Conservation (phyloP, 2,329 filamentous ascomycete species). For the Pyrenophora graminea region DNA sequence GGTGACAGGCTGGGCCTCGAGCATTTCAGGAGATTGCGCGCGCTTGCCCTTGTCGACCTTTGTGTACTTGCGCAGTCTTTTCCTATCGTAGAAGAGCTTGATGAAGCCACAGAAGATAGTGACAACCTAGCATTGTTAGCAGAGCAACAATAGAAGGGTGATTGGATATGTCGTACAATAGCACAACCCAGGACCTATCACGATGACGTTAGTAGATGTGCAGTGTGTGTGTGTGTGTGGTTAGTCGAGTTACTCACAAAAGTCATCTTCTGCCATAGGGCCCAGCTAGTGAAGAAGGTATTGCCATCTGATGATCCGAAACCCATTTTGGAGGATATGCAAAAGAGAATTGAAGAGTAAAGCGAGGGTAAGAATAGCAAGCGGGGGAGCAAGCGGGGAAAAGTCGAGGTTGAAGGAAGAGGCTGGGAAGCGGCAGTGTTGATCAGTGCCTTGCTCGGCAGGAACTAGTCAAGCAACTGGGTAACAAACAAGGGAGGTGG, state of each 20-base stretch:
- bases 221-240: background rate
- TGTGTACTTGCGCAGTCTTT: constrained; percentile 50
- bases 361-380: constrained; percentile 27
- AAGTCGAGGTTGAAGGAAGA: constrained; percentile 7
- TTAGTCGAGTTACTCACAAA: constrained; percentile 65
- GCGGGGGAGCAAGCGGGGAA: constrained; percentile 19
- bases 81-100: constrained; percentile 61
- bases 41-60: constrained; percentile 45
- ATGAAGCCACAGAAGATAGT: constrained; percentile 70
- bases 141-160: no score
- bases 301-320: constrained; percentile 36
- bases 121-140: constrained; percentile 39
- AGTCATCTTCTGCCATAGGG: constrained; percentile 86
- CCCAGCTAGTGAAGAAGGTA: constrained; percentile 62
- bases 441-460: constrained; percentile 16
- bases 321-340: constrained; percentile 21
- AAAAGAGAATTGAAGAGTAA: constrained; percentile 16
- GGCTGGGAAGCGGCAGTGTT: constrained; percentile 21
- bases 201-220: constrained; percentile 29
- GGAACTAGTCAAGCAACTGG: constrained; percentile 19
- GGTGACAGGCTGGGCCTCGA: constrained; percentile 66
- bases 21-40: constrained; percentile 60
- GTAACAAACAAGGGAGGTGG: constrained; percentile 16
- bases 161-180: constrained; percentile 52
- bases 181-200: constrained; percentile 70